Evolutionary conservation across 495 filamentous ascomycete species (phyloP).

Genomic region (Aspergillus kassunensis): DNA sequence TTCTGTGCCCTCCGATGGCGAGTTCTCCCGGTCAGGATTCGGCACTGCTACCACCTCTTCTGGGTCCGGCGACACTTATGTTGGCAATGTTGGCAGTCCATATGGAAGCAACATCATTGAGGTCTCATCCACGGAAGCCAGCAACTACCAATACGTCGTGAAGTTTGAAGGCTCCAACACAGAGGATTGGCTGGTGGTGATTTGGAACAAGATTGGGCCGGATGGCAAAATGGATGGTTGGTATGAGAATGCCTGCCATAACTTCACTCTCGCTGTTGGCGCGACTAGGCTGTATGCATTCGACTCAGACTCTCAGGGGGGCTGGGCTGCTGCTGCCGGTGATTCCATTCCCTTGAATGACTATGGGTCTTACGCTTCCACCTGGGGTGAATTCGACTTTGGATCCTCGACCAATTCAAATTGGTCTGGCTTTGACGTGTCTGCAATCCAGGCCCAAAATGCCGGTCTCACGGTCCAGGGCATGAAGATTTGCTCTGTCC

Average conservation of each 20-base stretch:
- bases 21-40: conserved; percentile 5
- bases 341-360: background rate
- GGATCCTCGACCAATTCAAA: background rate
- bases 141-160: background rate
- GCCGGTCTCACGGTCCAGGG: background rate
- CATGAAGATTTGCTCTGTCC: background rate
- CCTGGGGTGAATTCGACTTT: conserved; percentile 5
- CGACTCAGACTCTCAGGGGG: background rate
- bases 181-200: background rate
- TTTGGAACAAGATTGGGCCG: conserved; percentile 6
- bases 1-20: conserved; percentile 1
- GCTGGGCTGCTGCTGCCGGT: background rate
- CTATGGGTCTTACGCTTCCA: background rate
- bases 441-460: conserved; percentile 5
- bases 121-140: background rate
- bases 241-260: background rate
- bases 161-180: background rate
- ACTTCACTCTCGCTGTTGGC: background rate
- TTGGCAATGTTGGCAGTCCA: background rate
- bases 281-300: background rate
- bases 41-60: background rate
- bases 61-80: background rate
- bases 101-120: conserved; percentile 5
- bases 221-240: background rate
- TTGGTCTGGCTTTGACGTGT: background rate